Evolutionary conservation across 306 rosid genomes (phyloP), one percentile per base, ranked within the genome.

Genomic region (Vicia villosa): DNA sequence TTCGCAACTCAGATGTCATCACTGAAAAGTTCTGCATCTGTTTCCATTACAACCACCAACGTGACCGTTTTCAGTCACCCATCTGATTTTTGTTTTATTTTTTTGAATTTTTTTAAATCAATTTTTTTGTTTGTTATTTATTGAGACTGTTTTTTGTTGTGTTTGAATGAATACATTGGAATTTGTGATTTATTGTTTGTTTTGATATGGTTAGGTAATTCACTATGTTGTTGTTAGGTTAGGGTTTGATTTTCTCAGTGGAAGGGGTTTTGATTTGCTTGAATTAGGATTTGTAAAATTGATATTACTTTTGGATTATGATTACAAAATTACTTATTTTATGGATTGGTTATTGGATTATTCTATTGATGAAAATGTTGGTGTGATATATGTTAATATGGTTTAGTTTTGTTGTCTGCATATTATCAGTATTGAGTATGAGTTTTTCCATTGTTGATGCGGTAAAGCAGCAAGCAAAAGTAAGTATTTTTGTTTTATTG

Each of bases 391-490:
- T 73, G 50, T 75, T 86, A 66, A 80, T 75, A 77, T 47, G 76
- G 76, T 83, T 80, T 82, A 67, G 65, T 59, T 81, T 64, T 68
- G 70, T 81, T 70, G 79, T 83, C 82, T 84, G 77, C 79, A 74
- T 90, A 63, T 63, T 84, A 64, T 66, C 83, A 78, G 83, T 71
- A 28, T 50, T 79, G 84, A 74, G 82, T 71, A 77, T 82, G 72
- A 73, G 83, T 74, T 77, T 54, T 54, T 76, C 69, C 69, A 80
- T n/a, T n/a, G n/a, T n/a, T n/a, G n/a, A n/a, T n/a, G n/a, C n/a
- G n/a, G n/a, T n/a, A n/a, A n/a, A n/a, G n/a, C n/a, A n/a, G n/a
- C n/a, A n/a, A n/a, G n/a, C n/a, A n/a, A n/a, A n/a, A n/a, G n/a
- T n/a, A n/a, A n/a, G n/a, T n/a, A n/a, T n/a, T n/a, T n/a, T n/a